phyloP scores from a whole-genome alignment of 2,329 filamentous ascomycete genomes.

The Pyrenophora tritici-repentis region DNA sequence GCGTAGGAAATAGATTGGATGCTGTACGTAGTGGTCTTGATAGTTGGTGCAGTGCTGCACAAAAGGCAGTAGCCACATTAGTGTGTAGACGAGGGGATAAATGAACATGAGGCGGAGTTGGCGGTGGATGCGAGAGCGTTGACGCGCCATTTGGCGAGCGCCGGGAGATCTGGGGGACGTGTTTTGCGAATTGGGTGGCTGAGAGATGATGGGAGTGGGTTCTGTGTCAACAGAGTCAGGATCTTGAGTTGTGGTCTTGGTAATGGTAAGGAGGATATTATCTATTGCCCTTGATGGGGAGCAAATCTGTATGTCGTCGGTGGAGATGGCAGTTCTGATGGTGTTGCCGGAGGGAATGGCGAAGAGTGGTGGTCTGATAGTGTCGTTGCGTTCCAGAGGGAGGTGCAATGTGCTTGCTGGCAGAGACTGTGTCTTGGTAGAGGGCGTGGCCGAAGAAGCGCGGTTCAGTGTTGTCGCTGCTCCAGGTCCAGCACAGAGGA shows the following conservation, averaged over 20 bases:
- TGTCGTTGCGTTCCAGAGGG: neutral
- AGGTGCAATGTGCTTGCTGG: conserved; percentile 8
- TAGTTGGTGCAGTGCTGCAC: conserved; percentile 66
- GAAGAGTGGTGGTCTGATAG: conserved; percentile 8
- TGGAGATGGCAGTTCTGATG: conserved; percentile 1
- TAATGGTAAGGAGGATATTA: neutral
- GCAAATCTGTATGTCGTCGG: neutral
- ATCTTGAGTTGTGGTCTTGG: neutral
- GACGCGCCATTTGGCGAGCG: conserved; percentile 18
- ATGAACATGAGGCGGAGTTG: conserved; percentile 76
- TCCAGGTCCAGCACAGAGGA: neutral
- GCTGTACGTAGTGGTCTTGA: conserved; percentile 55
- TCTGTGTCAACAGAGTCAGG: neutral
- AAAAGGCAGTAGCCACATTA: conserved; percentile 75
- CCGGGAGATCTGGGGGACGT: neutral
- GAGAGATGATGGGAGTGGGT: neutral
- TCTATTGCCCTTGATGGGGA: neutral
- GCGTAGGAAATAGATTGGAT: conserved; percentile 63
- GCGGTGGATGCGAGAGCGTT: conserved; percentile 64
- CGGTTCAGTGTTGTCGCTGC: neutral
- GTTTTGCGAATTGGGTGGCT: neutral
- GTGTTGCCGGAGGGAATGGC: conserved; percentile 14
- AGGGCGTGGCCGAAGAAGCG: neutral
- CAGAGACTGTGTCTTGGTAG: conserved; percentile 9
- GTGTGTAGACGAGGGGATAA: conserved; percentile 73